These are phyloP conservation scores for Paramyrothecium roridum DNA, from an alignment of 2,329 filamentous ascomycete species.

Conservation along the genomic window DNA sequence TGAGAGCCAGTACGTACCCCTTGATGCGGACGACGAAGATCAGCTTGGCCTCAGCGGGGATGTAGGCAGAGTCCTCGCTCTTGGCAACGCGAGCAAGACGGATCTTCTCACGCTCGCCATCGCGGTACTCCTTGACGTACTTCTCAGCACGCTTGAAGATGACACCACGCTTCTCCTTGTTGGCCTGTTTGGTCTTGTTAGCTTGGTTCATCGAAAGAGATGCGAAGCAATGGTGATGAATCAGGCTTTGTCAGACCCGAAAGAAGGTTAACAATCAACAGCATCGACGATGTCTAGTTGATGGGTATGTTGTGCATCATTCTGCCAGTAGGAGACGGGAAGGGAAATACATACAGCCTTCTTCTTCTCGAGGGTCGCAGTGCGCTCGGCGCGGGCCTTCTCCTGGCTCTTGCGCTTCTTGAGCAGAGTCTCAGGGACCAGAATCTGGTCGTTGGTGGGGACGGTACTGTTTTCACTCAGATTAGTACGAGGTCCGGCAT, in stretches of 20 bases:
- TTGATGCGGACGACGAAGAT: constrained; percentile 99
- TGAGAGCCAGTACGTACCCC: constrained; percentile 57
- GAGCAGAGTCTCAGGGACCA: constrained; percentile 98
- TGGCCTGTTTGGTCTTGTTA: constrained; percentile 63
- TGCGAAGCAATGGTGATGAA: constrained; percentile 16
- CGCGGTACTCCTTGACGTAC: constrained; percentile 99
- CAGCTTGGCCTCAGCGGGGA: constrained; percentile 91
- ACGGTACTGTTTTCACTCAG: constrained; percentile 71
- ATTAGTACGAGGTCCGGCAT: constrained; percentile 77
- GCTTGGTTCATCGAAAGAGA: constrained; percentile 16
- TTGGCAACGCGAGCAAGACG: constrained; percentile 86
- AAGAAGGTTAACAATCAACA: constrained; percentile 99
- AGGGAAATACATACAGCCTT: constrained; percentile 73
- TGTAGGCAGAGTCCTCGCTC: constrained; percentile 89
- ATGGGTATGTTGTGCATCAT: constrained; percentile 89
- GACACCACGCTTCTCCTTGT: constrained; percentile 96
- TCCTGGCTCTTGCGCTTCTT: constrained; percentile 99
- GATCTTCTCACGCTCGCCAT: constrained; percentile 97
- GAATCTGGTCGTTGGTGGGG: constrained; percentile 90
- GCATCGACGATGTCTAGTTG: constrained; percentile 98
- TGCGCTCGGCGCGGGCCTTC: constrained; percentile 92
- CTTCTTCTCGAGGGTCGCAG: constrained; percentile 76
- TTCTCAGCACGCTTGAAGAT: constrained; percentile 99
- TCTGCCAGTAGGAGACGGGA: constrained; percentile 28
- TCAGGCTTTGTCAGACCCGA: constrained; percentile 79